A percentile compares a stretch with the other conserved stretches of the same genome.
These are phyloP conservation scores for Umbilicus rupestris DNA, from an alignment of 164 flowering plant species.

Conservation along the genomic window DNA sequence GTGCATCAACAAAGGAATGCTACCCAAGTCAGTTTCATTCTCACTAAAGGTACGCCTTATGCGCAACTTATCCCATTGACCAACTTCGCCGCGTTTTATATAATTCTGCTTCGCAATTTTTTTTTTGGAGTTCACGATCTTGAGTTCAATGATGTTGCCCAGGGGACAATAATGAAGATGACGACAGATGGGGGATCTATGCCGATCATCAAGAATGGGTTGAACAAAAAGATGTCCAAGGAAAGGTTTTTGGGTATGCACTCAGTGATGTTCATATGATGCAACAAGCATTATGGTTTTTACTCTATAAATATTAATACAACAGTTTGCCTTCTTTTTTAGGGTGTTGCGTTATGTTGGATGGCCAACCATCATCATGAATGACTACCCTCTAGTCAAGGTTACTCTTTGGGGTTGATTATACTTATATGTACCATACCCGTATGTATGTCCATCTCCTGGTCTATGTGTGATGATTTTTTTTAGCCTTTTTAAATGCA, in stretches of 20 bases:
- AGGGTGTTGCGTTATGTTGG: slow-evolving; percentile 28
- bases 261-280: background rate
- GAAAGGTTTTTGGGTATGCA: slow-evolving; percentile 22
- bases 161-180: slow-evolving; percentile 18
- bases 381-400: slow-evolving; percentile 25
- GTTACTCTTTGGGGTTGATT: slow-evolving; percentile 6
- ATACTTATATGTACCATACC: too few relatives aligned
- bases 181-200: slow-evolving; percentile 21
- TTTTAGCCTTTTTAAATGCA: slow-evolving; percentile 11
- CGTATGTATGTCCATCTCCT: background rate
- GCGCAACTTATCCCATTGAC: background rate
- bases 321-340: background rate
- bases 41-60: background rate
- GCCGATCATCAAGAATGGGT: slow-evolving; percentile 21
- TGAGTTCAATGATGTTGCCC: background rate
- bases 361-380: slow-evolving; percentile 27
- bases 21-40: background rate
- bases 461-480: too few relatives aligned
- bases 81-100: background rate
- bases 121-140: background rate
- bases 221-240: slow-evolving; percentile 17
- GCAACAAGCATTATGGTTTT: too few relatives aligned
- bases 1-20: slow-evolving; percentile 1
- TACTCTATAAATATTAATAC: background rate
- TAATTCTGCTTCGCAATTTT: too few relatives aligned